A percentile compares a stretch with the other conserved stretches of the same genome.
Evolutionary conservation across 1,284 basidiomycete species (phyloP).

Genomic region (Irpex sp.): DNA sequence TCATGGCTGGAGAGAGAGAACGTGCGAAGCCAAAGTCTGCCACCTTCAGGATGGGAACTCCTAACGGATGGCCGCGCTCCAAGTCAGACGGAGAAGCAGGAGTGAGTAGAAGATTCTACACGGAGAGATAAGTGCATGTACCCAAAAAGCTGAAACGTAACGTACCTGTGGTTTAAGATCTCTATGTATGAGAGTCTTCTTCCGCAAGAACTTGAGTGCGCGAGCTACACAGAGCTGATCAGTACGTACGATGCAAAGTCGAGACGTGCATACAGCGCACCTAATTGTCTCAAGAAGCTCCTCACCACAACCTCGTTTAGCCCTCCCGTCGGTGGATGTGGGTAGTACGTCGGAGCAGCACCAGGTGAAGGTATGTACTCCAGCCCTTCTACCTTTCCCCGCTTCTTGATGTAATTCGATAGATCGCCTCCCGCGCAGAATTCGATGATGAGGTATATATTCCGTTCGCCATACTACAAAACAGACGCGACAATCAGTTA

Average conservation of each 20-base stretch:
- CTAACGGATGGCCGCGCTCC: slow-evolving; percentile 82
- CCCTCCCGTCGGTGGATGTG: slow-evolving; percentile 88
- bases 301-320: slow-evolving; percentile 89
- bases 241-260: slow-evolving; percentile 9
- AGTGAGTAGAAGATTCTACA: slow-evolving; percentile 84
- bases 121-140: slow-evolving; percentile 3
- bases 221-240: slow-evolving; percentile 52
- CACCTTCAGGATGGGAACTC: slow-evolving; percentile 92
- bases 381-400: slow-evolving; percentile 81
- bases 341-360: slow-evolving; percentile 76
- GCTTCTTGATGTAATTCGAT: slow-evolving; percentile 93
- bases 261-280: slow-evolving; percentile 32
- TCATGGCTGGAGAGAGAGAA: slow-evolving; percentile 84
- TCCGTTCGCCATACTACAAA: slow-evolving; percentile 79
- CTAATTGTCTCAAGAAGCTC: slow-evolving; percentile 90
- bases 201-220: slow-evolving; percentile 89
- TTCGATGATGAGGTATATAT: slow-evolving; percentile 98
- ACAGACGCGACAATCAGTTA: background rate
- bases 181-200: slow-evolving; percentile 89
- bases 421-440: slow-evolving; percentile 96
- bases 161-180: slow-evolving; percentile 94
- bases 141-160: background rate
- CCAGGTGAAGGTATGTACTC: slow-evolving; percentile 73
- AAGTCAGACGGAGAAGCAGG: slow-evolving; percentile 80
- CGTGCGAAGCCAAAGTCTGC: slow-evolving; percentile 99